Percentiles rank a stretch among this genome's conserved stretches.
Conservation (phyloP, 257 asterid species). For the Gentiana macrophylla region DNA sequence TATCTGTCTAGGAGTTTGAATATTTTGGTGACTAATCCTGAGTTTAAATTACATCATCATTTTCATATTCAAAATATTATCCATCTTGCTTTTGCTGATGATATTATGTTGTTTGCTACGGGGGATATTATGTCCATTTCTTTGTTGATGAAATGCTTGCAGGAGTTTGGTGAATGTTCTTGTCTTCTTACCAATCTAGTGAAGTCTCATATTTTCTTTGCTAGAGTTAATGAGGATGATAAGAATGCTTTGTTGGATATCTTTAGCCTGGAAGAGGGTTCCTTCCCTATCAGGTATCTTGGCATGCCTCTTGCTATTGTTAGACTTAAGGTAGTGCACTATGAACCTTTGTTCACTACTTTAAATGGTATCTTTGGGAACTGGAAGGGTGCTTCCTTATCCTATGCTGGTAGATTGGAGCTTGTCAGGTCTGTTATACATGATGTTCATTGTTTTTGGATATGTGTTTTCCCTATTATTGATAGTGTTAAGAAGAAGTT, state of each 20-base stretch:
- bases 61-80: neutral
- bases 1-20: neutral
- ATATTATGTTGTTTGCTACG: neutral
- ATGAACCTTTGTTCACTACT: too few relatives aligned
- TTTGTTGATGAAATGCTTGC: neutral
- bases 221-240: neutral
- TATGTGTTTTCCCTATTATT: too few relatives aligned
- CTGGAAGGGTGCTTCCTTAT: too few relatives aligned
- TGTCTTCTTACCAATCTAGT: neutral
- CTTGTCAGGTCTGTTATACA: too few relatives aligned
- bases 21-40: neutral
- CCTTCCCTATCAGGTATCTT: neutral
- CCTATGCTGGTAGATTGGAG: too few relatives aligned
- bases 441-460: too few relatives aligned
- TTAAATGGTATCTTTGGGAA: too few relatives aligned
- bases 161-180: neutral
- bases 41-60: neutral
- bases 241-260: neutral
- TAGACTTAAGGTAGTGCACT: neutral
- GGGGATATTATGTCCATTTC: neutral
- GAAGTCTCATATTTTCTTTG: neutral
- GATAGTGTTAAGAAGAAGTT: too few relatives aligned
- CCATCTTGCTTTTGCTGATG: neutral
- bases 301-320: neutral
- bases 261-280: neutral